phyloP scores from a whole-genome alignment of 768 basidiomycete species.

The Psilocybe subaeruginosa region DNA sequence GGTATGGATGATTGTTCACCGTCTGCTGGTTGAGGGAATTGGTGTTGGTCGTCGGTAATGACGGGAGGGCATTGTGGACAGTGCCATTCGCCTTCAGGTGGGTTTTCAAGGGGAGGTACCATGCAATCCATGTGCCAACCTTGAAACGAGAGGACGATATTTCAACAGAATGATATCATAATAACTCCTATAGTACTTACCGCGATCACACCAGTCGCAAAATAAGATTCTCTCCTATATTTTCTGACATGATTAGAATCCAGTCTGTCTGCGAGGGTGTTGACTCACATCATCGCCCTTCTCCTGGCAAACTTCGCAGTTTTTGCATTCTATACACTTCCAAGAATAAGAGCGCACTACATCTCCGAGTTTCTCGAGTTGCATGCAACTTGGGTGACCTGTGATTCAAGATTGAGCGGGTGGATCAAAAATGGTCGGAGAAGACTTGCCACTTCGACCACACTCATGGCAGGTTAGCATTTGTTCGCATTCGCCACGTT shows the following conservation, averaged over 20 bases:
- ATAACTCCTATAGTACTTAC: slow-evolving; percentile 33
- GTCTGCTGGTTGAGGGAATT: slow-evolving; percentile 7
- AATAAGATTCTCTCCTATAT: slow-evolving; percentile 78
- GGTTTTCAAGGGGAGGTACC: slow-evolving; percentile 65
- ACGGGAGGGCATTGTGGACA: slow-evolving; percentile 65
- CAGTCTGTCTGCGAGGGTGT: slow-evolving; percentile 3
- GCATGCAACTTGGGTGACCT: slow-evolving; percentile 91
- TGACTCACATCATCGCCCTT: slow-evolving; percentile 88
- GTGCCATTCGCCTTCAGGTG: slow-evolving; percentile 80
- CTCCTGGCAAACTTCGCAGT: slow-evolving; percentile 81
- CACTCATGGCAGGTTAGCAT: slow-evolving; percentile 85
- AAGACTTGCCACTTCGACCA: slow-evolving; percentile 71
- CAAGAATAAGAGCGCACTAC: slow-evolving; percentile 76
- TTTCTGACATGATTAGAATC: slow-evolving; percentile 15
- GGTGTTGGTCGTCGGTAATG: slow-evolving; percentile 18
- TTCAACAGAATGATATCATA: neutral
- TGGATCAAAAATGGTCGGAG: slow-evolving; percentile 11
- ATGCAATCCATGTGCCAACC: slow-evolving; percentile 90
- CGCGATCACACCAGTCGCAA: slow-evolving; percentile 95
- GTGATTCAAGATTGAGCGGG: slow-evolving; percentile 8
- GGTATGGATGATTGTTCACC: slow-evolving; percentile 13
- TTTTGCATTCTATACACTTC: slow-evolving; percentile 92
- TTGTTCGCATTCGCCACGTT: slow-evolving; percentile 54
- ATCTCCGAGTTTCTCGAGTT: slow-evolving; percentile 58
- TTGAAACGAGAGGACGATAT: slow-evolving; percentile 26